These are phyloP conservation scores for Serendipita vermifera DNA, from an alignment of 768 basidiomycete species.

Conservation along the genomic window DNA sequence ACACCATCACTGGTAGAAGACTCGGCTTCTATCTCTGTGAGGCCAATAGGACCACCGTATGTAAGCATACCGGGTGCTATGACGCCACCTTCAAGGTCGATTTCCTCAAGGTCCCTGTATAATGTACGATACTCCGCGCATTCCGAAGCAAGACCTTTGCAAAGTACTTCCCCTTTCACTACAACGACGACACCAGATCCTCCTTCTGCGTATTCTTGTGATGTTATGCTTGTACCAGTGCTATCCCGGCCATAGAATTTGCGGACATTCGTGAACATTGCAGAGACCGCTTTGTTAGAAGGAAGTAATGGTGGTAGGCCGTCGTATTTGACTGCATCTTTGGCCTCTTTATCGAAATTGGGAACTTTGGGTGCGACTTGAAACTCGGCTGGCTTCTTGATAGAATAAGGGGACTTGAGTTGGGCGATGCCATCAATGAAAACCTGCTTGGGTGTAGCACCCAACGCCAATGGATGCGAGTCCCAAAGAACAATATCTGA, in stretches of 20 bases:
- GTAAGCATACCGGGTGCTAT: constrained; percentile 52
- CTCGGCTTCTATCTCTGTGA: constrained; percentile 57
- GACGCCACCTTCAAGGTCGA: constrained; percentile 56
- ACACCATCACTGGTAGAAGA: constrained; percentile 52
- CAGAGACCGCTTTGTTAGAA: constrained; percentile 25
- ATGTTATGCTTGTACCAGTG: constrained; percentile 22
- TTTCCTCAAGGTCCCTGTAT: constrained; percentile 23
- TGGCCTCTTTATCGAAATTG: constrained; percentile 56
- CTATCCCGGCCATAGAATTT: constrained; percentile 33
- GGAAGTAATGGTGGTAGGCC: constrained; percentile 60
- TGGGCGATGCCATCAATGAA: constrained; percentile 80
- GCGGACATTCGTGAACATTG: constrained; percentile 55
- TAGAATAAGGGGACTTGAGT: constrained; percentile 32
- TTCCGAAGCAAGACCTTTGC: constrained; percentile 27
- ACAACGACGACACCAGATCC: constrained; percentile 28
- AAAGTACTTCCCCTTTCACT: constrained; percentile 43
- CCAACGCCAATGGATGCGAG: constrained; percentile 61
- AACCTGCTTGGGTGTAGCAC: constrained; percentile 68
- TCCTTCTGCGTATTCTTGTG: constrained; percentile 18
- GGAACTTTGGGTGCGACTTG: constrained; percentile 51
- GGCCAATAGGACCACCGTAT: constrained; percentile 52
- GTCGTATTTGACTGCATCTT: constrained; percentile 46
- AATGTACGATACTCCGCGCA: constrained; percentile 19
- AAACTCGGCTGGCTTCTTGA: constrained; percentile 40
- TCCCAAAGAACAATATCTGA: constrained; percentile 65